A percentile compares a stretch with the other conserved stretches of the same genome.
Evolutionary conservation across 257 asterid genomes (phyloP).

Genomic region (Przewalskia tangutica): DNA sequence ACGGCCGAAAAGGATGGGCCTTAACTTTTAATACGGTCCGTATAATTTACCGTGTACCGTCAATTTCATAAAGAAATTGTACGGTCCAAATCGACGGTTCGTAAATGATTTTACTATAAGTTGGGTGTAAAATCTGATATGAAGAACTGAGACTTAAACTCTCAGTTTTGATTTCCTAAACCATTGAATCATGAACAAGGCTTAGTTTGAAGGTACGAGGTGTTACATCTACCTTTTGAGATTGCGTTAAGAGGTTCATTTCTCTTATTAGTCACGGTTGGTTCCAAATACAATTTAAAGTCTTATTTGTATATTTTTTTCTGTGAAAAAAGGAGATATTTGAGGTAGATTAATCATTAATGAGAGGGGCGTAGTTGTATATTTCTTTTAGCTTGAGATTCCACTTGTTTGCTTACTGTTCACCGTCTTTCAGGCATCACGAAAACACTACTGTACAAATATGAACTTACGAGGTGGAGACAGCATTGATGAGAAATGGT

Average conservation of each 20-base stretch:
- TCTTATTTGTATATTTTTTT: neutral
- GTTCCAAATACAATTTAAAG: neutral
- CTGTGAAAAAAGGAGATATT: neutral
- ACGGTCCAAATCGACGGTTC: no score
- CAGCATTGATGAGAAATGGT: constrained; percentile 89
- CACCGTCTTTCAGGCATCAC: constrained; percentile 60
- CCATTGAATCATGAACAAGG: no score
- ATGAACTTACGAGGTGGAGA: constrained; percentile 45
- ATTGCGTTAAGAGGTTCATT: neutral
- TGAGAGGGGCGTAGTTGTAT: neutral
- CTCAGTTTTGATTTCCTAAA: no score
- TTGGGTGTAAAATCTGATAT: no score
- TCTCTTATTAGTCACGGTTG: neutral
- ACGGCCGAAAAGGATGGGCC: no score
- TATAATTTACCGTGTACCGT: no score
- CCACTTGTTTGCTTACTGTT: constrained; percentile 5
- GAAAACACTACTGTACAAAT: constrained; percentile 86
- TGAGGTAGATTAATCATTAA: neutral
- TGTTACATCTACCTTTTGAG: neutral
- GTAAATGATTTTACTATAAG: no score
- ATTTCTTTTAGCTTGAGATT: neutral
- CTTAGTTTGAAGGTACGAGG: no score
- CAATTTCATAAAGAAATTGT: no score
- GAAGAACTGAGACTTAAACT: no score
- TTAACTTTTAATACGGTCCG: no score